Percentiles rank a stretch among this genome's conserved stretches.
phyloP scores from a whole-genome alignment of 1,284 basidiomycete species.

The Exobasidium rhododendri region DNA sequence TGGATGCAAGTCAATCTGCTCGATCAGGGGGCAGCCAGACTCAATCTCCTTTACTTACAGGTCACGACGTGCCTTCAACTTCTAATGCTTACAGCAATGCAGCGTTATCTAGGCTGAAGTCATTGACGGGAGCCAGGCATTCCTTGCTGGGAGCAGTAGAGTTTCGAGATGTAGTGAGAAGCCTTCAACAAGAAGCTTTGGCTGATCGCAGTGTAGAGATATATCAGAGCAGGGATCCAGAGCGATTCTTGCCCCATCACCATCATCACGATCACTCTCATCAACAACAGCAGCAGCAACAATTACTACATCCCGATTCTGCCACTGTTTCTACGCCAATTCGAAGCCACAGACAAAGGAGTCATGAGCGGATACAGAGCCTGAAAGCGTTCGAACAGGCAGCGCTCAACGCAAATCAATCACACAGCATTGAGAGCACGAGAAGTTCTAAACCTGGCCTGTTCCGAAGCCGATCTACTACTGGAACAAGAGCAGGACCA shows the following conservation, averaged over 20 bases:
- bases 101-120: background rate
- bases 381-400: background rate
- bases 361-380: constrained; percentile 8
- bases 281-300: background rate
- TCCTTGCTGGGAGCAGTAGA: constrained; percentile 89
- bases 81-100: background rate
- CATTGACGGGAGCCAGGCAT: constrained; percentile 32
- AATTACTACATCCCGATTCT: background rate
- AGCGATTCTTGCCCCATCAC: constrained; percentile 36
- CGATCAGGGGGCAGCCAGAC: background rate
- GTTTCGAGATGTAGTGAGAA: constrained; percentile 82
- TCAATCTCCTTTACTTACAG: background rate
- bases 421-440: constrained; percentile 2
- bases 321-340: background rate
- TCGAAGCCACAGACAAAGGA: background rate
- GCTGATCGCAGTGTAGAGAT: constrained; percentile 39
- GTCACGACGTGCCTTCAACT: constrained; percentile 4
- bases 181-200: constrained; percentile 62
- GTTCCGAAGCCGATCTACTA: constrained; percentile 1
- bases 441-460: background rate
- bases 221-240: constrained; percentile 42
- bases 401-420: constrained; percentile 1
- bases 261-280: constrained; percentile 25
- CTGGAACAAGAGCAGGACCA: background rate
- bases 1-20: background rate